A percentile compares a stretch with the other conserved stretches of the same genome.
phyloP scores from a whole-genome alignment of 495 filamentous ascomycete species.

The Amorphotheca resinae region DNA sequence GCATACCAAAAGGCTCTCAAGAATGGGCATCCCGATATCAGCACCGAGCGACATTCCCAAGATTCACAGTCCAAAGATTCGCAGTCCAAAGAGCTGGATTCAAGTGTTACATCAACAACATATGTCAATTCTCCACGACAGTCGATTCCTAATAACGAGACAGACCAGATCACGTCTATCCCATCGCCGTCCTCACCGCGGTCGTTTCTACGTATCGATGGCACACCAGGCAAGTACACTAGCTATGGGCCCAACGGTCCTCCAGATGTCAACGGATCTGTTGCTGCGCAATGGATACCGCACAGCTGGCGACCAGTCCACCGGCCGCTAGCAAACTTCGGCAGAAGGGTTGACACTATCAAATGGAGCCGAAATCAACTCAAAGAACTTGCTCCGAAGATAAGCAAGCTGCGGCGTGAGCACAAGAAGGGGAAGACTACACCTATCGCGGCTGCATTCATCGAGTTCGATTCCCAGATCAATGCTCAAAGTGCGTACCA shows the following conservation, averaged over 20 bases:
- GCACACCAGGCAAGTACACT: conserved; percentile 12
- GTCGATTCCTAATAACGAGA: not conserved
- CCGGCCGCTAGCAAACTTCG: conserved; percentile 56
- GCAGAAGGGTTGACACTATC: conserved; percentile 91
- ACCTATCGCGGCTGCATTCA: conserved; percentile 67
- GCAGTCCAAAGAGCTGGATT: conserved; percentile 20
- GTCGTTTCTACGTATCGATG: conserved; percentile 8
- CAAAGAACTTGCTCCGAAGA: conserved; percentile 64
- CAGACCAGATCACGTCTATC: not conserved
- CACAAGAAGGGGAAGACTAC: conserved; percentile 57
- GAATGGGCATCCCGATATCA: conserved; percentile 39
- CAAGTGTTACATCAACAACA: conserved; percentile 52
- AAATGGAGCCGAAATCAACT: conserved; percentile 84
- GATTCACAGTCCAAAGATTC: conserved; percentile 48
- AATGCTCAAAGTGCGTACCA: conserved; percentile 82
- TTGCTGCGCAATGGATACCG: conserved; percentile 67
- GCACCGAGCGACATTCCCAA: conserved; percentile 18
- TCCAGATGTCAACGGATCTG: conserved; percentile 31
- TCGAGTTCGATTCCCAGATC: conserved; percentile 71
- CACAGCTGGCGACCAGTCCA: conserved; percentile 77
- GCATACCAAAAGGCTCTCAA: conserved; percentile 59
- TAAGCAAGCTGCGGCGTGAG: conserved; percentile 59
- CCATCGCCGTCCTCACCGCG: conserved; percentile 5
- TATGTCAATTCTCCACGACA: conserved; percentile 40
- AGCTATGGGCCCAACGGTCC: conserved; percentile 27